phyloP scores from a whole-genome alignment of 805 yeast genomes.

The Zygoascus ofunaensis region DNA sequence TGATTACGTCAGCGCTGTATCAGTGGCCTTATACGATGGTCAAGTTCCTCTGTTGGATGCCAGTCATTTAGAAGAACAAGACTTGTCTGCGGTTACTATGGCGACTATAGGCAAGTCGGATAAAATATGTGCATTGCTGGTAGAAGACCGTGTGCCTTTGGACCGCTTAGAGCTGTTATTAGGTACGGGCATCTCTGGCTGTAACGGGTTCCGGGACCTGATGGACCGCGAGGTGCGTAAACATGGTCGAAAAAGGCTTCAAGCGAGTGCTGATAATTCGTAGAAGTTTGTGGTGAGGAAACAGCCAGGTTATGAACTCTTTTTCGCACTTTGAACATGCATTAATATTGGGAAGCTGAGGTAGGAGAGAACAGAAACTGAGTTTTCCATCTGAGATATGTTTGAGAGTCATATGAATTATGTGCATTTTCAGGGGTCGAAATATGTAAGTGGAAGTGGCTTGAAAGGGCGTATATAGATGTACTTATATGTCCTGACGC shows the following conservation, averaged over 20 bases:
- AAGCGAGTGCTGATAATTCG: background rate
- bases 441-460: too few relatives aligned
- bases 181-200: slow-evolving; percentile 79
- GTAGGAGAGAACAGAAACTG: too few relatives aligned
- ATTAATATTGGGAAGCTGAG: too few relatives aligned
- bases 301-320: too few relatives aligned
- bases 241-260: slow-evolving; percentile 53
- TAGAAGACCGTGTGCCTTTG: slow-evolving; percentile 79
- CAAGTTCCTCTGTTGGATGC: slow-evolving; percentile 73
- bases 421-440: too few relatives aligned
- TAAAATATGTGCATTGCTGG: slow-evolving; percentile 60
- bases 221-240: slow-evolving; percentile 80
- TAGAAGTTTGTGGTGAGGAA: background rate
- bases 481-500: too few relatives aligned
- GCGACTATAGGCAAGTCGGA: slow-evolving; percentile 80
- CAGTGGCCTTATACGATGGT: slow-evolving; percentile 66
- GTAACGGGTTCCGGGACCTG: slow-evolving; percentile 67
- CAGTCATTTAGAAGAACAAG: slow-evolving; percentile 73
- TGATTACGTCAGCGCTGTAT: slow-evolving; percentile 75
- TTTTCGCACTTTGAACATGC: too few relatives aligned
- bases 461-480: too few relatives aligned
- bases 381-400: too few relatives aligned
- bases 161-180: slow-evolving; percentile 69
- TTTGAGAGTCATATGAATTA: too few relatives aligned
- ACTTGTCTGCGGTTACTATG: slow-evolving; percentile 69